Base-by-base conservation (phyloP, 805 yeast genomes). In the Pichia nanzhaoensis region DNA sequence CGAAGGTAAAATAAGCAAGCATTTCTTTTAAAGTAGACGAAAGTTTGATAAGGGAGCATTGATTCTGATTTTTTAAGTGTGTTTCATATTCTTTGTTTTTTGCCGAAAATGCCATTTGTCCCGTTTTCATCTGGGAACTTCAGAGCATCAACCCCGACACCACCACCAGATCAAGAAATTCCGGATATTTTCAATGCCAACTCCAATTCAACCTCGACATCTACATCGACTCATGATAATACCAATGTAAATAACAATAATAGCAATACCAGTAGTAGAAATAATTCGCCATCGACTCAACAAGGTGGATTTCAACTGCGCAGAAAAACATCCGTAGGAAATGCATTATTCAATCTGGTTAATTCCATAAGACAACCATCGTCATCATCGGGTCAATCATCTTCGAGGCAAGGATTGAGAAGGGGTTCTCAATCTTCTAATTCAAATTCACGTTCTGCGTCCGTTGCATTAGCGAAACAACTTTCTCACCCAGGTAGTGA, bases 251-350 rank as follows among this genome's bases (percentile, higher is more conserved):
- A 37, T 10, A 24, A 24, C 28, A 24, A 10, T 7, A 37, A 28
- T 22, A 27, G 37, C 20, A 27, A 33, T 5, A 22, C 21, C 10
- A 37, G n/a, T 18, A 37, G 41, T 20, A 16, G 33, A 3, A 47
- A 28, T 8, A 34, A 18, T 31, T 34, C 36, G 10, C 47, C 47
- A 20, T 37, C 37, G 12, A 8, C 33, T 12, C 48, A 34, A 22
- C 45, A 41, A 20, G 36, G 37, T 5, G 28, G 27, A 21, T 40
- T 28, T 8, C 39, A 16, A 20, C 7, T 42, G 10, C 32, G 44
- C 18, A 36, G 62, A 41, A 61, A 59, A 42, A 53, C 58, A 1
- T 59, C 63, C 20, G 60, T 61, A 16, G 52, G 61, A 12, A 59
- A 55, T 42, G 56, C 58, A 9, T 46, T 61, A 9, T 49, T 56